Conservation (phyloP, 78 protist genomes). For the Chrysochromulina parva region DNA sequence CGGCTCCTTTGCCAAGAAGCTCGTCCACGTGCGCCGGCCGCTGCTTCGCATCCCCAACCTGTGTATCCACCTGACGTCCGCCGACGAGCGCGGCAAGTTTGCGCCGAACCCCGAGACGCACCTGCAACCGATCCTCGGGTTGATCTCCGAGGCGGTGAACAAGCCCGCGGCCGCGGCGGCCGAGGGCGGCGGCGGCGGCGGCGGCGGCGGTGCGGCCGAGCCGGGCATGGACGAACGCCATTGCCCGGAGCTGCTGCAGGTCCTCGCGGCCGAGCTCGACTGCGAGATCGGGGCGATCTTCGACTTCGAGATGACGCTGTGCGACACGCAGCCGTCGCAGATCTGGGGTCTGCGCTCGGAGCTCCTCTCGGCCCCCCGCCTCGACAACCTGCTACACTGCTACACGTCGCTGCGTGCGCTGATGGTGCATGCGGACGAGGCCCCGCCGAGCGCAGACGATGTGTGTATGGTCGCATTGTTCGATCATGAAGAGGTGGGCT, state of each 20-base stretch:
- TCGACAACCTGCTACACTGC: conserved; percentile 85
- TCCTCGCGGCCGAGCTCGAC: conserved; percentile 65
- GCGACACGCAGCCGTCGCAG: conserved; percentile 84
- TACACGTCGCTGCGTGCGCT: conserved; percentile 65
- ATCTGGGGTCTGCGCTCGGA: conserved; percentile 85
- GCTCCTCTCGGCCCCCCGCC: conserved; percentile 83
- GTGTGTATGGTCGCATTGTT: conserved; percentile 64
- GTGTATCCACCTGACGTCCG: conserved; percentile 84
- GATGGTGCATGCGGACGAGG: background rate
- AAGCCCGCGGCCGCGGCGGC: background rate
- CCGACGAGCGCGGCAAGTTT: conserved; percentile 68
- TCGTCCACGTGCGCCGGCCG: conserved; percentile 47
- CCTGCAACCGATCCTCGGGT: conserved; percentile 74
- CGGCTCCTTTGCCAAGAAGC: background rate
- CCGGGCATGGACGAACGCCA: background rate
- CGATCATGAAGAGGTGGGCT: conserved; percentile 92
- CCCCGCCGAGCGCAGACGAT: background rate
- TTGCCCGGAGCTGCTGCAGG: conserved; percentile 46
- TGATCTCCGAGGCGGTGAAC: background rate
- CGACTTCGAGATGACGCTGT: conserved; percentile 82
- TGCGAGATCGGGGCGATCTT: conserved; percentile 53
- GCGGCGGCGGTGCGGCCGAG: background rate
- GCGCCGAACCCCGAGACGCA: conserved; percentile 85
- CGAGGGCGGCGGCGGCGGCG: no score
- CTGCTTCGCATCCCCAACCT: conserved; percentile 81